These are phyloP conservation scores for Suhomyces bribrorum DNA, from an alignment of 1,139 yeast species.

Conservation along the genomic window DNA sequence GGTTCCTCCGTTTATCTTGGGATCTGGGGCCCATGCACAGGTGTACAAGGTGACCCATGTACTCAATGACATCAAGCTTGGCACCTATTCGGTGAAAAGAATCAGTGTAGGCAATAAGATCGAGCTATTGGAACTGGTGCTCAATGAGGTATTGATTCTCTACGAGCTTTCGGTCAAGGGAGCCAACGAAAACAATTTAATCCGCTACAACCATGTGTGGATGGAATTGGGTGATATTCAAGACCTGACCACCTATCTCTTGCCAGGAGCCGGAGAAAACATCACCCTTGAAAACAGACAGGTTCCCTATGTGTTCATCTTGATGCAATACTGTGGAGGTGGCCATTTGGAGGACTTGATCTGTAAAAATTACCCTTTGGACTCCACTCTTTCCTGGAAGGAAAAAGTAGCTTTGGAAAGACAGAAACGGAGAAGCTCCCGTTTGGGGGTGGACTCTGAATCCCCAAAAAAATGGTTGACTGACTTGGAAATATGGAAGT, in stretches of 20 bases:
- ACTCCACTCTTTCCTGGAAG: conserved; percentile 25
- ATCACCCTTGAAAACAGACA: conserved; percentile 13
- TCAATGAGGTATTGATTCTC: conserved; percentile 73
- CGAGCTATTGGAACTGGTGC: conserved; percentile 64
- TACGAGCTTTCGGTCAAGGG: conserved; percentile 47
- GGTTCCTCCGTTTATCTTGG: conserved; percentile 47
- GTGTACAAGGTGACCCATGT: conserved; percentile 83
- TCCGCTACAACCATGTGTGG: conserved; percentile 91
- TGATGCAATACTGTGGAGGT: conserved; percentile 86
- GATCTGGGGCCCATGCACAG: conserved; percentile 82
- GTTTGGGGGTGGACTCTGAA: conserved; percentile 16
- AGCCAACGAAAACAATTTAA: conserved; percentile 57
- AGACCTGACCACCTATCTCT: conserved; percentile 37
- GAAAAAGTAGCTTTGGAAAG: conserved; percentile 31
- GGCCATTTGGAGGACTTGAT: conserved; percentile 80
- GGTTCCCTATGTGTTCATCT: conserved; percentile 80
- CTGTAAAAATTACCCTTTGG: conserved; percentile 28
- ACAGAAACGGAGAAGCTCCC: conserved; percentile 20
- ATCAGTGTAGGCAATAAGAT: conserved; percentile 80
- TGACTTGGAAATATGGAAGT: conserved; percentile 52
- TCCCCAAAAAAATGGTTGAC: conserved; percentile 27
- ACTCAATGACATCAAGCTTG: conserved; percentile 68
- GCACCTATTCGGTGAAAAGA: conserved; percentile 80
- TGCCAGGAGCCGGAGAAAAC: conserved; percentile 18
- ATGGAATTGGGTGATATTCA: conserved; percentile 68